A percentile compares a stretch with the other conserved stretches of the same genome.
phyloP scores from a whole-genome alignment of 1,284 basidiomycete species.

The Sphaerobolus stellatus region DNA sequence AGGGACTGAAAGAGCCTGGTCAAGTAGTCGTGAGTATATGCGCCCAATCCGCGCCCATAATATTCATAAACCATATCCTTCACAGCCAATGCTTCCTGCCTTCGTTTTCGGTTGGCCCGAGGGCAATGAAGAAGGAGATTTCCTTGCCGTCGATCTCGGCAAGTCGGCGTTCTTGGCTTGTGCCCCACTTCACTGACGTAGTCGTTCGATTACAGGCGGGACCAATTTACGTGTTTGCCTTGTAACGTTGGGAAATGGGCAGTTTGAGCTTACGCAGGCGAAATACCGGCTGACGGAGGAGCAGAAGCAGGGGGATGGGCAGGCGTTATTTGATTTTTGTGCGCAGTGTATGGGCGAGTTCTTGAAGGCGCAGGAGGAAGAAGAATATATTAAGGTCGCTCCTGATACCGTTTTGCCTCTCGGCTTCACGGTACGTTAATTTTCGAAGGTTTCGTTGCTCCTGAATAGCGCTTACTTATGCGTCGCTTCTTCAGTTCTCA shows the following conservation, averaged over 20 bases:
- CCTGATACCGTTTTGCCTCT: conserved; percentile 77
- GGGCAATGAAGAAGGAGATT: conserved; percentile 88
- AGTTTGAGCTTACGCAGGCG: conserved; percentile 97
- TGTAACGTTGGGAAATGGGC: conserved; percentile 88
- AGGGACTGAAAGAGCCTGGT: conserved; percentile 78
- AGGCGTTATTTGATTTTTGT: conserved; percentile 95
- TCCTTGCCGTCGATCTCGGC: conserved; percentile 93
- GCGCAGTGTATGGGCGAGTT: conserved; percentile 92
- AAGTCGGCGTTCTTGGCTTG: conserved; percentile 24
- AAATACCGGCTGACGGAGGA: conserved; percentile 98
- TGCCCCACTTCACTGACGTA: not conserved
- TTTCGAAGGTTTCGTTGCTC: not conserved
- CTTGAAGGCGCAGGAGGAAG: conserved; percentile 65
- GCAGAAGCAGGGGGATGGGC: conserved; percentile 97
- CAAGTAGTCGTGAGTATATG: conserved; percentile 83
- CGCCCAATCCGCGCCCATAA: not conserved
- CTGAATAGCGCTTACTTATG: not conserved
- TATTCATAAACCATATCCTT: conserved; percentile 19
- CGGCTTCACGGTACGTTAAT: conserved; percentile 82
- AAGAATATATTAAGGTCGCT: conserved; percentile 58
- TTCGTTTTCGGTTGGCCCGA: conserved; percentile 97
- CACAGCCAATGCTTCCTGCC: conserved; percentile 90
- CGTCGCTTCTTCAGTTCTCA: conserved; percentile 63
- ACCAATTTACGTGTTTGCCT: conserved; percentile 98
- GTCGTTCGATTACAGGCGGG: conserved; percentile 53